Evolutionary conservation across 2,329 filamentous ascomycete genomes (phyloP).

Genomic region (Aspergillus ibericus): DNA sequence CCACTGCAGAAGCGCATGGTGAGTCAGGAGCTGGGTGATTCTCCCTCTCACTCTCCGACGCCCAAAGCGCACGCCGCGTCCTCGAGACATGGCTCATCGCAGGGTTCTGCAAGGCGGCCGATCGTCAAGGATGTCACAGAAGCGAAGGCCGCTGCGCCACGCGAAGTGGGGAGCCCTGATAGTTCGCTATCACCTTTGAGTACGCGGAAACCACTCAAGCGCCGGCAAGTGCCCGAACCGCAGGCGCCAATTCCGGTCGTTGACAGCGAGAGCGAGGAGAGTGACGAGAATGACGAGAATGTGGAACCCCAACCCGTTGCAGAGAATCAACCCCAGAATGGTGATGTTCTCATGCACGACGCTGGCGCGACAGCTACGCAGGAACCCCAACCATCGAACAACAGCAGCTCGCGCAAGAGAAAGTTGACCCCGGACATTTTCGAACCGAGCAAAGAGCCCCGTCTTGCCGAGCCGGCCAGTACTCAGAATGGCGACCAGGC

Average conservation of each 20-base stretch:
- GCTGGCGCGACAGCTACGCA: neutral
- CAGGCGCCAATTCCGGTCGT: neutral
- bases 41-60: conserved; percentile 11
- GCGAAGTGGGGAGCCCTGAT: neutral
- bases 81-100: conserved; percentile 3
- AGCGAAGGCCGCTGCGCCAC: neutral
- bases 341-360: conserved; percentile 21
- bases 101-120: neutral
- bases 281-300: neutral
- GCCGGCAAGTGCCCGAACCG: neutral
- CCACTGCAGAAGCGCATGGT: conserved; percentile 17
- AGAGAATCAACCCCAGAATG: conserved; percentile 13
- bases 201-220: neutral
- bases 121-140: neutral
- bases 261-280: neutral
- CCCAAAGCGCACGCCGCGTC: neutral
- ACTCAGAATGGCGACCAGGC: conserved; percentile 2
- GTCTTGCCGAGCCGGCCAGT: conserved; percentile 17
- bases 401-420: conserved; percentile 25
- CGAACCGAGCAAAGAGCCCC: conserved; percentile 26
- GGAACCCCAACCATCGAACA: neutral
- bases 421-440: conserved; percentile 24
- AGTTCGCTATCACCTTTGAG: neutral
- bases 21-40: conserved; percentile 32
- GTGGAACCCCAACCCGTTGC: neutral